phyloP scores from a whole-genome alignment of 2,329 filamentous ascomycete genomes.

The Exophiala sp. region DNA sequence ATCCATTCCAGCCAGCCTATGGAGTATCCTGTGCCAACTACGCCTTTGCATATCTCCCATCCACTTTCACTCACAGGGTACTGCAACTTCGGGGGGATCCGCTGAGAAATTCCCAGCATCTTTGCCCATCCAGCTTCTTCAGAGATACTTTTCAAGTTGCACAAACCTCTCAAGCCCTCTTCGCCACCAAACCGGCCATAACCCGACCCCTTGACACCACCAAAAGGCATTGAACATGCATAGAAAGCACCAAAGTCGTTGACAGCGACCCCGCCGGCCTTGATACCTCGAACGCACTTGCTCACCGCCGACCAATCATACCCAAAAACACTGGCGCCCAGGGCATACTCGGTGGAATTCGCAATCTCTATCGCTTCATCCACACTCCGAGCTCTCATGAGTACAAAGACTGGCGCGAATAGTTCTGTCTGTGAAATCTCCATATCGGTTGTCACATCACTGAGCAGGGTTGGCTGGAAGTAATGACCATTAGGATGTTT shows the following conservation, averaged over 20 bases:
- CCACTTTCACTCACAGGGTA: constrained; percentile 71
- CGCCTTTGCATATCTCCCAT: constrained; percentile 25
- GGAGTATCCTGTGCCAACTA: constrained; percentile 25
- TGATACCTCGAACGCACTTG: constrained; percentile 64
- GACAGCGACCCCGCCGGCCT: constrained; percentile 85
- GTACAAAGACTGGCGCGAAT: constrained; percentile 84
- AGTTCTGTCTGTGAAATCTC: constrained; percentile 83
- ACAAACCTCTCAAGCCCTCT: constrained; percentile 79
- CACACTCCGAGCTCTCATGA: constrained; percentile 70
- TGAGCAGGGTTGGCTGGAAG: constrained; percentile 85
- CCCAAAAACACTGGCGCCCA: constrained; percentile 87
- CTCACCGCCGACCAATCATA: constrained; percentile 60
- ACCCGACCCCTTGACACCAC: constrained; percentile 73
- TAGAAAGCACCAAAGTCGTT: constrained; percentile 97
- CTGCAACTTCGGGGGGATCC: constrained; percentile 73
- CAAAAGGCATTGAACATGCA: constrained; percentile 90
- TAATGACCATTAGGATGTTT: constrained; percentile 77
- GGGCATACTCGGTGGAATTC: constrained; percentile 79
- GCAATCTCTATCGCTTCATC: constrained; percentile 70
- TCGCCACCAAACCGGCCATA: constrained; percentile 91
- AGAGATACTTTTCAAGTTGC: constrained; percentile 84
- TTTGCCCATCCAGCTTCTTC: constrained; percentile 60
- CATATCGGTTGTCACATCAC: constrained; percentile 85
- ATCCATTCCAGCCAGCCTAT: constrained; percentile 15
- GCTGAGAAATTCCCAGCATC: constrained; percentile 64